These are phyloP conservation scores for Leccinum barrowsii DNA, from an alignment of 768 basidiomycete genomes.

Conservation along the genomic window DNA sequence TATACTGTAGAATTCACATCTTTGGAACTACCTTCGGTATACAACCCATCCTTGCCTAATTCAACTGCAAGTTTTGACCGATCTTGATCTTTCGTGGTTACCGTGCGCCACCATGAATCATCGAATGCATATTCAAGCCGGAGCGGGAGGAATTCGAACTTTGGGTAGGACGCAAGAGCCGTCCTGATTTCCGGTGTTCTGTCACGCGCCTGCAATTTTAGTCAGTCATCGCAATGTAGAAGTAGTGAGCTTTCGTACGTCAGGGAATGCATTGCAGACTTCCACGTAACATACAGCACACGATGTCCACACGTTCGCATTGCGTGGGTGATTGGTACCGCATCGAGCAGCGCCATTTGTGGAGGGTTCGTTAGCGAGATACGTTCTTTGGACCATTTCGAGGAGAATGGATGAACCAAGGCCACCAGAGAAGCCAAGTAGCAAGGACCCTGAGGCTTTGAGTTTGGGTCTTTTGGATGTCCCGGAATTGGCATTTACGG, in stretches of 20 bases:
- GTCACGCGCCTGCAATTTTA: slow-evolving; percentile 45
- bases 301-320: slow-evolving; percentile 57
- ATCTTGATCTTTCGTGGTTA: slow-evolving; percentile 34
- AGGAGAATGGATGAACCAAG: slow-evolving; percentile 71
- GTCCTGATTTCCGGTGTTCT: slow-evolving; percentile 48
- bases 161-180: slow-evolving; percentile 45
- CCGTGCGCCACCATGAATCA: slow-evolving; percentile 56
- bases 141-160: slow-evolving; percentile 57
- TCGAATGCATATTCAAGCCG: slow-evolving; percentile 77
- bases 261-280: slow-evolving; percentile 54
- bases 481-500: slow-evolving; percentile 53
- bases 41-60: slow-evolving; percentile 50
- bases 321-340: slow-evolving; percentile 66
- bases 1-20: neutral
- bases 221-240: slow-evolving; percentile 2
- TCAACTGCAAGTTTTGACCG: slow-evolving; percentile 40
- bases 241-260: slow-evolving; percentile 40
- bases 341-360: slow-evolving; percentile 38
- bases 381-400: slow-evolving; percentile 60
- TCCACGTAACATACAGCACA: slow-evolving; percentile 70
- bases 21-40: slow-evolving; percentile 24
- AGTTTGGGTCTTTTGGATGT: slow-evolving; percentile 55
- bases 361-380: slow-evolving; percentile 38
- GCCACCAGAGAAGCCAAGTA: slow-evolving; percentile 76
- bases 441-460: slow-evolving; percentile 64